Percentiles rank a stretch among this genome's conserved stretches.
Evolutionary conservation across 1,284 basidiomycete genomes (phyloP).

Genomic region (Hypsizygus ulmarius): DNA sequence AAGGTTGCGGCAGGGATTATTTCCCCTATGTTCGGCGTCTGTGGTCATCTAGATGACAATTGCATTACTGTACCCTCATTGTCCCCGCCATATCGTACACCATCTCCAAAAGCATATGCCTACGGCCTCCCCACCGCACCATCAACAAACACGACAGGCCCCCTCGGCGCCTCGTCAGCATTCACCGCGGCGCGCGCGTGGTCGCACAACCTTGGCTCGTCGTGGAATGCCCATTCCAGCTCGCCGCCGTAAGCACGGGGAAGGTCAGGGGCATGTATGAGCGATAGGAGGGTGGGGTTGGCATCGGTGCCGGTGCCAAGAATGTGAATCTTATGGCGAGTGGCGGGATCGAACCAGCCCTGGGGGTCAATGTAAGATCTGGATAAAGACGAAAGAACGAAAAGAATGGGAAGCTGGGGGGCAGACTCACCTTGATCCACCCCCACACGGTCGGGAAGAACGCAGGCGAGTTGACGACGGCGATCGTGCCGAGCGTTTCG

Average conservation of each 20-base stretch:
- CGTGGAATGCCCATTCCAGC: constrained; percentile 63
- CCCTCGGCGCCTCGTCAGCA: constrained; percentile 38
- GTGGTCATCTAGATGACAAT: too few relatives aligned
- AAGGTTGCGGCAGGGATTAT: too few relatives aligned
- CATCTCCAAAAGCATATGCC: too few relatives aligned
- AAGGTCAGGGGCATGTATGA: constrained; percentile 56
- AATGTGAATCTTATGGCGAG: constrained; percentile 68
- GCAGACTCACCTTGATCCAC: constrained; percentile 63
- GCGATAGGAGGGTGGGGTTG: constrained; percentile 43
- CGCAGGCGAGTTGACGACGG: constrained; percentile 70
- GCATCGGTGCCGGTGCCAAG: constrained; percentile 55
- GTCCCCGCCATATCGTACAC: too few relatives aligned
- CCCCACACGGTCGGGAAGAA: constrained; percentile 79
- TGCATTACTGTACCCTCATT: too few relatives aligned
- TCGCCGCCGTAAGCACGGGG: constrained; percentile 68
- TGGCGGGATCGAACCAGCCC: constrained; percentile 77
- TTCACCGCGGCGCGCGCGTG: constrained; percentile 38
- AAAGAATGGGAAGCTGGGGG: constrained; percentile 1
- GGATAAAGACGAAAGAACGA: not conserved
- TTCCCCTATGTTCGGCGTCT: too few relatives aligned
- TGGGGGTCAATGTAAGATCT: constrained; percentile 5
- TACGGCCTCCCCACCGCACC: constrained; percentile 29
- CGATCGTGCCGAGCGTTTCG: constrained; percentile 65
- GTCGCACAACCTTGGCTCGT: constrained; percentile 59
- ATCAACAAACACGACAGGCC: constrained; percentile 48